phyloP scores from a whole-genome alignment of 345 rosid species.

The Gossypium rotundifolium region DNA sequence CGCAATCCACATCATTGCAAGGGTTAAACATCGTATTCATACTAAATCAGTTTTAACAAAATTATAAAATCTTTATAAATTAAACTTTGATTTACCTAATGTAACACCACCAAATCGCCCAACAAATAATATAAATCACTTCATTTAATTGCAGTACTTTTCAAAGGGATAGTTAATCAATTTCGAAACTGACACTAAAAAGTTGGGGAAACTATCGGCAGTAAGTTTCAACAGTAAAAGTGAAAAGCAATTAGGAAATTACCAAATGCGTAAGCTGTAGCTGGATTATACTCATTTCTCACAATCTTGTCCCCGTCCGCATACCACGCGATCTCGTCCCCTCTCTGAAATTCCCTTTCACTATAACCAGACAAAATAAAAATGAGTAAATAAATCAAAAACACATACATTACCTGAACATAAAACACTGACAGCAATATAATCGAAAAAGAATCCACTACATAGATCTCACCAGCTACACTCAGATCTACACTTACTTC shows the following conservation, averaged over 20 bases:
- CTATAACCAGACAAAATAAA: conserved; percentile 38
- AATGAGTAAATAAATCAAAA: conserved; percentile 1
- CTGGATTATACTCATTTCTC: conserved; percentile 80
- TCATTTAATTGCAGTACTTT: not conserved
- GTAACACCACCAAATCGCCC: not conserved
- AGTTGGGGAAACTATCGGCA: not conserved
- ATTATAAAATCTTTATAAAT: not conserved
- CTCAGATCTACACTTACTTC: conserved; percentile 78
- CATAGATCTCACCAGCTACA: conserved; percentile 43
- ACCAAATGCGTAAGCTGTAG: conserved; percentile 92
- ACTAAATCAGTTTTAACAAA: conserved; percentile 1
- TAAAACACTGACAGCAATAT: conserved; percentile 8
- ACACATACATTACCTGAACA: not conserved
- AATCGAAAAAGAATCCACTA: not conserved
- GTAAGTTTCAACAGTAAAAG: not conserved
- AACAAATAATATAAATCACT: not conserved
- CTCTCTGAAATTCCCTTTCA: conserved; percentile 87
- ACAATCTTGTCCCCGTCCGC: conserved; percentile 94
- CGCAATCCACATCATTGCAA: not conserved
- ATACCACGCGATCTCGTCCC: conserved; percentile 95
- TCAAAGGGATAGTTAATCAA: not conserved
- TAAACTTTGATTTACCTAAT: not conserved
- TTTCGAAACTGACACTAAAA: not conserved
- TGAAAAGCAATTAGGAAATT: conserved; percentile 13
- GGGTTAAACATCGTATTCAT: not conserved